Evolutionary conservation across 345 rosid genomes (phyloP), one percentile per base, ranked within the genome.

Genomic region (Arabis hirsuta): DNA sequence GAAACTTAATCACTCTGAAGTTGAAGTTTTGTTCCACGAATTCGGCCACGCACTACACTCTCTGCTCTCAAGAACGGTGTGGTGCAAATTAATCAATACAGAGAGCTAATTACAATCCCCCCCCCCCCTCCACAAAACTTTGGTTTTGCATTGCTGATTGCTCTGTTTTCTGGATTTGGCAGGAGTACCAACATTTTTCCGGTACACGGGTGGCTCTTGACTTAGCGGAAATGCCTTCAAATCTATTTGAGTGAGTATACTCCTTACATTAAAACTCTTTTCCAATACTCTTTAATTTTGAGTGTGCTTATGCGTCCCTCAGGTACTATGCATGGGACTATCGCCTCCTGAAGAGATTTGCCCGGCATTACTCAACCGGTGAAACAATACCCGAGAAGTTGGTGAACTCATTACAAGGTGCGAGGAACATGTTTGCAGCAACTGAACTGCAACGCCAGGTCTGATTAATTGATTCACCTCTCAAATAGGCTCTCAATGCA

Each of bases 361-460:
- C 97, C 44, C 85, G 75, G 72, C 99, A 95, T 80, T 78, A 88
- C 75, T 85, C 96, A 55, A 87, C 92, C 11, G 96, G 92, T 55
- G 98, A 90, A 76, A 76, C 67, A 31, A 89, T 95, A 67, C 97
- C 99, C 4, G 91, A 91, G 83, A 84, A 87, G 69, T 75, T 95
- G 81, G 96, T 89, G 42, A 84, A 80, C 62, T 88, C 97, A 5
- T 79, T 95, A 83, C 96, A 84, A 71, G 87, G 80, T 71, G 96
- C 97, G 44, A 89, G 84, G 81, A 84, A 88, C 74, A 89, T 95
- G 97, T 91, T 95, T 80, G 87, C 91, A 0, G 97, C 99, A 16
- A 95, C 99, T 7, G 99, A 91, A 76, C 55, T 95, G 82, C 98
- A 95, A 71, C 93, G 92, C 7, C 97, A 91, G 97, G 98, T 94